Base-by-base conservation (phyloP, 441 rosid genomes). In the Gossypium schwendimanii region DNA sequence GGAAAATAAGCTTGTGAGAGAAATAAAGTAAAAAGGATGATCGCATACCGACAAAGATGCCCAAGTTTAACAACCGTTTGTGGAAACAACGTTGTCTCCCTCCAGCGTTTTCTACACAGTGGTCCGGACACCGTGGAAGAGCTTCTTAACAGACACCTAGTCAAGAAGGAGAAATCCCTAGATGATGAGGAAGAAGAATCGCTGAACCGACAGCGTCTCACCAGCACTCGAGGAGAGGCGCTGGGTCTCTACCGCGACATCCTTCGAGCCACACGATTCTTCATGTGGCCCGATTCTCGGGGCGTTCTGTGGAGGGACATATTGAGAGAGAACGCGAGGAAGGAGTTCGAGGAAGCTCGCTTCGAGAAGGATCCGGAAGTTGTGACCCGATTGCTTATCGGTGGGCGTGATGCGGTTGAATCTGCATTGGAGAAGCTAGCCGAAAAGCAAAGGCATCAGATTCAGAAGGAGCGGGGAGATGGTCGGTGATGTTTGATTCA, bases 91-190 rank as follows among this genome's bases (percentile, higher is more conserved):
- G 57, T 70, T 53, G 24, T 68, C 18, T 63, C 50, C 0, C 9
- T 54, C 31, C 75, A 8, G 14, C 82, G 90, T 0, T 23, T 83
- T 31, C 6, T 89, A 0, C 94, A 91, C 86, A 77, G 88, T 20
- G 98, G 95, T 1, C 97, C 97, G 4, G 95, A 90, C 75, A 90
- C 91, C 9, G 3, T 94, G 14, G 97, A 92, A 57, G 98, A 92
- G 82, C 85, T 90, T 4, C 57, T 94, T 47, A 97, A 91, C 61
- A 79, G 97, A 65, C 97, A 92, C 70, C 77, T 89, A 52, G 90
- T 69, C 77, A 92, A 85, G 84, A 86, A 83, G 75, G 91, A 83
- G 78, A 81, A 79, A 63, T 76, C 92, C 14, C 74, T 84, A 23
- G 75, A 84, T 58, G 88, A 85, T 3, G 93, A 85, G 2, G 97